These are phyloP conservation scores for Apium graveolens DNA, from an alignment of 129 eudicot genomes.

Conservation along the genomic window DNA sequence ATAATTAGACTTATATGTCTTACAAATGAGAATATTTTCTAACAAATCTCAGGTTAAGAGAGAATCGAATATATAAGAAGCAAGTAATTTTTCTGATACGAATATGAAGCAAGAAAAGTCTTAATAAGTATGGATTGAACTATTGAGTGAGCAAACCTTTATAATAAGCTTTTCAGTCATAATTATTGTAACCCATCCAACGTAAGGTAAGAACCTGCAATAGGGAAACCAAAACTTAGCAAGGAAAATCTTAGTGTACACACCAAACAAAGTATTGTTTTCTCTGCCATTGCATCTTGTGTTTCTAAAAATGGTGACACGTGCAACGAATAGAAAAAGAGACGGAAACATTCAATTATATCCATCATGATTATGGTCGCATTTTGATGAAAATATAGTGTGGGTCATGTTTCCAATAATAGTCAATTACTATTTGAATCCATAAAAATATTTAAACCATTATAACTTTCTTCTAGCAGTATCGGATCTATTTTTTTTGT, in stretches of 20 bases:
- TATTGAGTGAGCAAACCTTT: slow-evolving; percentile 36
- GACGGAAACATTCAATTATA: neutral
- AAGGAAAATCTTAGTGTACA: neutral
- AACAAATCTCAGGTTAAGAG: no score
- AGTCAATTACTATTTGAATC: neutral
- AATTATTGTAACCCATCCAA: slow-evolving; percentile 76
- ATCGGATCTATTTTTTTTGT: neutral
- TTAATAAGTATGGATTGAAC: neutral
- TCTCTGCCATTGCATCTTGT: neutral
- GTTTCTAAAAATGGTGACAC: neutral
- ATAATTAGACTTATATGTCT: no score
- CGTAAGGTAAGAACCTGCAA: slow-evolving; percentile 80
- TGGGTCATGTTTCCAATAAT: neutral
- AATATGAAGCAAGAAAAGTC: neutral
- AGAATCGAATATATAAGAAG: neutral
- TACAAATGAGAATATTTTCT: no score
- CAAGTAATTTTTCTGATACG: neutral
- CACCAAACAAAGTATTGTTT: neutral
- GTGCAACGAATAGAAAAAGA: neutral
- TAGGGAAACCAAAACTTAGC: neutral
- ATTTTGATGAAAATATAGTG: neutral
- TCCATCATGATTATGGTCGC: neutral
- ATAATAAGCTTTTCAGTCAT: slow-evolving; percentile 70
- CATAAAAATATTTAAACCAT: neutral
- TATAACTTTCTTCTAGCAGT: neutral